phyloP scores from a whole-genome alignment of 2,329 filamentous ascomycete species.

The Colletotrichum sp. region DNA sequence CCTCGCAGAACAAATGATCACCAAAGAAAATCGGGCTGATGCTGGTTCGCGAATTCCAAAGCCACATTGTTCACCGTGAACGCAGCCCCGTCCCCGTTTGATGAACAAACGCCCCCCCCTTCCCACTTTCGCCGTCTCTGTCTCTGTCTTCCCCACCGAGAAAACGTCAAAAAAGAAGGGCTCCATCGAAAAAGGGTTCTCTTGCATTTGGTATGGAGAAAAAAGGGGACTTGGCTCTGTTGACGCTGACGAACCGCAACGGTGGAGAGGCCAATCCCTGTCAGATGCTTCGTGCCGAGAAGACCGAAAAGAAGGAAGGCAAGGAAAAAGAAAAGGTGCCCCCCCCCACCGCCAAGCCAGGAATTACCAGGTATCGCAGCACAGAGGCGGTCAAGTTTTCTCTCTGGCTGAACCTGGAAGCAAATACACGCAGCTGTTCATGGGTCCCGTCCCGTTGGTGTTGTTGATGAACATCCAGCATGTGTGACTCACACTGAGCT shows the following conservation, averaged over 20 bases:
- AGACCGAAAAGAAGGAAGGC: neutral
- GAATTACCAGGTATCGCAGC: neutral
- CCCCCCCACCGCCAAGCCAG: neutral
- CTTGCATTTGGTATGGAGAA: neutral
- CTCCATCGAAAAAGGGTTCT: neutral
- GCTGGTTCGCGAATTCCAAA: neutral
- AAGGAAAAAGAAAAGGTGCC: neutral
- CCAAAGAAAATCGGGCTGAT: neutral
- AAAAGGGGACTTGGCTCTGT: neutral
- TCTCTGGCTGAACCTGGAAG: neutral
- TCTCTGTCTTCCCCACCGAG: neutral
- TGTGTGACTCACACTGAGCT: constrained; percentile 16
- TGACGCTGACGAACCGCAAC: neutral
- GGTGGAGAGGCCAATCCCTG: neutral
- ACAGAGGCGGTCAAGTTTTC: constrained; percentile 9
- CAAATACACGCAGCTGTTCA: neutral
- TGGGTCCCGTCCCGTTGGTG: neutral
- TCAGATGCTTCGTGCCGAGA: neutral
- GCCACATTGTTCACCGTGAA: neutral
- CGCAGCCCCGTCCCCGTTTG: neutral
- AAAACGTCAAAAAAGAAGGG: neutral
- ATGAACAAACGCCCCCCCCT: neutral
- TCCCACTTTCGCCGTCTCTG: neutral
- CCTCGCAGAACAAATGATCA: neutral
- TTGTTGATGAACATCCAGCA: neutral